Percentiles rank a stretch among this genome's conserved stretches.
phyloP scores from a whole-genome alignment of 2,329 filamentous ascomycete genomes.

The Colletotrichum sp. region DNA sequence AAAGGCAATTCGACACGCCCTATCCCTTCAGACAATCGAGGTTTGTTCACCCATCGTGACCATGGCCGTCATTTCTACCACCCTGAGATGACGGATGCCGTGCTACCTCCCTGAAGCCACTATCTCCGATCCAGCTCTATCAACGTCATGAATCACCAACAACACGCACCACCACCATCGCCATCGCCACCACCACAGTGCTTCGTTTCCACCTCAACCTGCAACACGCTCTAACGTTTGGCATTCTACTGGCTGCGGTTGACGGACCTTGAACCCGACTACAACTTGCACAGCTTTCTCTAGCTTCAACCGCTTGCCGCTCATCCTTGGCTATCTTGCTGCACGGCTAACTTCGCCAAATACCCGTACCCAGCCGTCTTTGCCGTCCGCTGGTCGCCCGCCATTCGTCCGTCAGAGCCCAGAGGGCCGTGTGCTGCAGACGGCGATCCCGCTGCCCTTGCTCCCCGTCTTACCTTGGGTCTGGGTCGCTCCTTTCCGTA shows the following conservation, averaged over 20 bases:
- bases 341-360: background rate
- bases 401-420: background rate
- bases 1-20: background rate
- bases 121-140: background rate
- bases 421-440: background rate
- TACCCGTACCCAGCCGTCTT: slow-evolving; percentile 15
- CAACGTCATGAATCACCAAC: background rate
- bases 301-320: background rate
- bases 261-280: background rate
- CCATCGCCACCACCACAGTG: background rate
- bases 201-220: background rate
- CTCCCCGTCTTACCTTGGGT: background rate
- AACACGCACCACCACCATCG: background rate
- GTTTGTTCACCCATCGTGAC: background rate
- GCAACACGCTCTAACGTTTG: background rate
- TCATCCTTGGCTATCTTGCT: background rate
- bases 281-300: background rate
- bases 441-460: background rate
- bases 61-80: background rate
- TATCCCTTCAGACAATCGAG: background rate
- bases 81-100: background rate
- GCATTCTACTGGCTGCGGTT: background rate
- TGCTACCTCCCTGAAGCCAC: background rate
- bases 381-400: background rate
- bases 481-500: background rate